Base-by-base conservation (phyloP, 306 rosid species). In the Boehmeria nivea region DNA sequence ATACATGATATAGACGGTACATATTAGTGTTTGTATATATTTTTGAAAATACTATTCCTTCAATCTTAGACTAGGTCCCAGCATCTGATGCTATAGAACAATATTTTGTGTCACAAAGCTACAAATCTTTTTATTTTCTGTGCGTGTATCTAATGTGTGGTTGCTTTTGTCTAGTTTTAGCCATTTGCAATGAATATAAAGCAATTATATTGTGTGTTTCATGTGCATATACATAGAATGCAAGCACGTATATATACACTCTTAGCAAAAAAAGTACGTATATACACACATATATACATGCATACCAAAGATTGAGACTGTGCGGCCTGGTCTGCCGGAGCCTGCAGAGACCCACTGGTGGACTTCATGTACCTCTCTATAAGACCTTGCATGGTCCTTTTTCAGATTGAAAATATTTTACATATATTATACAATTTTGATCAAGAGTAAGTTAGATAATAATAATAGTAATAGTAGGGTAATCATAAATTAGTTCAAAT, bases 371-470 rank as follows among this genome's bases (percentile, higher is more conserved):
- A 86, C 81, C 71, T 89, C 67, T 86, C 95, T 17, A 83, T 65
- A 3, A 89, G 69, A 68, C 81, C 97, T 83, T 86, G 90, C 95
- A 89, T 79, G 79, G 76, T 81, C 80, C 97, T 89, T n/a, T n/a
- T 63, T 18, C 57, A 65, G n/a, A 21, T 8, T 31, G 8, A 31
- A 31, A 31, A 31, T 10, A 6, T 10, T 31, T 31, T 10, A n/a
- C n/a, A n/a, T n/a, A 10, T 31, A 31, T 31, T 10, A 31, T 31
- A 4, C 36, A 31, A 31, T 31, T 31, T 31, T 31, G 36, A 4
- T 31, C 36, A 31, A 31, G 36, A 31, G n/a, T n/a, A 31, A 31
- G 9, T 4, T 31, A 10, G 9, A 31, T 31, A 31, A 0, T 10
- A 31, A 4, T 31, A 6, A 31, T 31, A 31, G 9, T 28, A 28